Conservation (phyloP, 495 filamentous ascomycete species). For the Penicillium lividum region DNA sequence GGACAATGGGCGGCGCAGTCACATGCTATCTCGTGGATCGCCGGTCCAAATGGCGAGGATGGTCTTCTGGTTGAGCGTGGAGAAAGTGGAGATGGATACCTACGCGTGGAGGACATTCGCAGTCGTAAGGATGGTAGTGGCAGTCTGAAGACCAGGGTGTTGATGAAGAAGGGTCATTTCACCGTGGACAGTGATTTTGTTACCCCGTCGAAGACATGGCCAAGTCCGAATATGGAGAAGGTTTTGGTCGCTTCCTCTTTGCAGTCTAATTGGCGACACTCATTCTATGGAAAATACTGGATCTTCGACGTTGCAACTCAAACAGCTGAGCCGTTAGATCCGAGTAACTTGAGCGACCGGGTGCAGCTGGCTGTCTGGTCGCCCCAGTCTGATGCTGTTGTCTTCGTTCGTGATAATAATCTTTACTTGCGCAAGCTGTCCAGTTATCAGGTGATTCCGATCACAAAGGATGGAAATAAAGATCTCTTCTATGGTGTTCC, state of each 20-base stretch:
- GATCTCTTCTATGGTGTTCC: constrained; percentile 96
- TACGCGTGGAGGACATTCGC: constrained; percentile 86
- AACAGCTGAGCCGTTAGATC: constrained; percentile 74
- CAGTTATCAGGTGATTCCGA: constrained; percentile 59
- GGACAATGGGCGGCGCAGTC: constrained; percentile 68
- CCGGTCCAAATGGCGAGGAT: constrained; percentile 80
- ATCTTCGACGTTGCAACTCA: constrained; percentile 90
- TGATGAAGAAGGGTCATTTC: constrained; percentile 73
- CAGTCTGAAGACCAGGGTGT: constrained; percentile 53
- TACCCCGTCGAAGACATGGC: constrained; percentile 60
- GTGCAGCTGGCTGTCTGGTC: constrained; percentile 91
- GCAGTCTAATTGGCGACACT: constrained; percentile 83
- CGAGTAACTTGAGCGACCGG: constrained; percentile 60
- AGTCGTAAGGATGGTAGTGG: constrained; percentile 48
- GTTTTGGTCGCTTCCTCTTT: constrained; percentile 75
- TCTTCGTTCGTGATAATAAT: constrained; percentile 87
- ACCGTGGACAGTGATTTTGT: constrained; percentile 55
- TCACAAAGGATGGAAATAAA: constrained; percentile 82
- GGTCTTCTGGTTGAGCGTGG: constrained; percentile 74
- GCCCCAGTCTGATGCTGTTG: constrained; percentile 78
- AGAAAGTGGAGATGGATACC: constrained; percentile 61
- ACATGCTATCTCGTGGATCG: constrained; percentile 86
- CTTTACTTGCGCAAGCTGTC: constrained; percentile 75
- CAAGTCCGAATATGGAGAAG: constrained; percentile 79
- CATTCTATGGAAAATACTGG: constrained; percentile 83